Evolutionary conservation across 345 rosid species (phyloP), one percentile per base, ranked within the genome.

Genomic region (Linum lewisii): DNA sequence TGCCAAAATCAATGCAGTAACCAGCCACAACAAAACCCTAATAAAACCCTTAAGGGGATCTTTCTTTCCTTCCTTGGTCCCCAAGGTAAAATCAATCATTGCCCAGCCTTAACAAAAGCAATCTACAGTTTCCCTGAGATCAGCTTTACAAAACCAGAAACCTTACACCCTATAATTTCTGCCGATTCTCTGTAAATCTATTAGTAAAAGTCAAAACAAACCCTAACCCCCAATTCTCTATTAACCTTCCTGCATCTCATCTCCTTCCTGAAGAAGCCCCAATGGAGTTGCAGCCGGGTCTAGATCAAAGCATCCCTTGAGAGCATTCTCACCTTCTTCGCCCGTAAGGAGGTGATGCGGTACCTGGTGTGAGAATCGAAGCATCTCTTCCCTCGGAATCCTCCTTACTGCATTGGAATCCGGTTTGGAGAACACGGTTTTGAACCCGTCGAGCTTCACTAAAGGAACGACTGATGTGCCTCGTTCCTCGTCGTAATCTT

Each of bases 371-470:
- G 59, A 55, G 37, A 55, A 55, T 13, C 59, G 59, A 9, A 55
- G 24, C 59, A 55, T 55, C 19, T 55, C 59, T 11, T 55, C 59
- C 19, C 19, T 55, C 9, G 59, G 59, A 13, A 55, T 55, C 59
- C 59, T 13, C 59, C 38, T 55, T 26, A 55, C 59, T 26, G 3
- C 59, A 23, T 18, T 14, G 10, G 59, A 25, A 24, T 55, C 59
- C 2, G 24, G 59, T n/a, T 26, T 24, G 34, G 9, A 2, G 20
- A 55, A 55, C 3, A 55, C 59, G 2, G 36, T 13, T 25, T 55
- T 55, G 36, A 55, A 55, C 11, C 59, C 36, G 2, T 23, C 15
- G 20, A 55, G 32, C 24, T 55, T 55, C 36, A 55, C 59, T 6
- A 55, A 19, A 26, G 59, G 59, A 24, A 26, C 26, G 0, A 55